Percentiles rank a stretch among this genome's conserved stretches.
These are phyloP conservation scores for Coemansia sp. DNA, from an alignment of 192 early-diverging fungal species.

Conservation along the genomic window DNA sequence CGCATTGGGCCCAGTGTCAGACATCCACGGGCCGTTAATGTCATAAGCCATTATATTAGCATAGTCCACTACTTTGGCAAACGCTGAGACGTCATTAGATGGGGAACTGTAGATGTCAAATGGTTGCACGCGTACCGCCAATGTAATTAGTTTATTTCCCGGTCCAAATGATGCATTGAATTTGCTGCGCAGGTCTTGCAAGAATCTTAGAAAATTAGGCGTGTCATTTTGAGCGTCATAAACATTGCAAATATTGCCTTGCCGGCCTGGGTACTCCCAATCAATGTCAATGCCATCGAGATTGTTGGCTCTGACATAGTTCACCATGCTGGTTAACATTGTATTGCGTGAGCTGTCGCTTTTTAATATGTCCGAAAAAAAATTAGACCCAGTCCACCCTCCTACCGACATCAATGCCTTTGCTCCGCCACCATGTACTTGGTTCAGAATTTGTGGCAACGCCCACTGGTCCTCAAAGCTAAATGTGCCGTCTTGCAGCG, in stretches of 20 bases:
- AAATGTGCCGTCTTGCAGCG: slow-evolving; percentile 31
- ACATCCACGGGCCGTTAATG: slow-evolving; percentile 57
- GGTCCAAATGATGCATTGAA: slow-evolving; percentile 46
- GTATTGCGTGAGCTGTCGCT: slow-evolving; percentile 14
- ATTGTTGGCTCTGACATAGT: slow-evolving; percentile 49
- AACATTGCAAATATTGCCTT: slow-evolving; percentile 27
- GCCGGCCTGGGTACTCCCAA: slow-evolving; percentile 64
- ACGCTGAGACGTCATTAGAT: slow-evolving; percentile 56
- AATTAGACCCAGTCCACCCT: slow-evolving; percentile 62
- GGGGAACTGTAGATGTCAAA: slow-evolving; percentile 52
- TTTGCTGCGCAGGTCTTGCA: slow-evolving; percentile 57
- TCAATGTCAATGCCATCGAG: slow-evolving; percentile 75
- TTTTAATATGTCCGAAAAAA: slow-evolving; percentile 34
- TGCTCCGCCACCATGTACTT: slow-evolving; percentile 50
- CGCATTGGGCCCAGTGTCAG: slow-evolving; percentile 59
- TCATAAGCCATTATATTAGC: slow-evolving; percentile 71
- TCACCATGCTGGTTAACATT: slow-evolving; percentile 52
- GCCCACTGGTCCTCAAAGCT: slow-evolving; percentile 14
- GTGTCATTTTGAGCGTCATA: slow-evolving; percentile 58
- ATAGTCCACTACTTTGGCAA: slow-evolving; percentile 60
- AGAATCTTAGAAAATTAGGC: slow-evolving; percentile 60
- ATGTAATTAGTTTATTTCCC: slow-evolving; percentile 57
- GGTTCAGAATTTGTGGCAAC: slow-evolving; percentile 32
- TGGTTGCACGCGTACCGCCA: slow-evolving; percentile 60
- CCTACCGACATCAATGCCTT: slow-evolving; percentile 65